These are phyloP conservation scores for Aspergillus diversus DNA, from an alignment of 495 filamentous ascomycete species.

Conservation along the genomic window DNA sequence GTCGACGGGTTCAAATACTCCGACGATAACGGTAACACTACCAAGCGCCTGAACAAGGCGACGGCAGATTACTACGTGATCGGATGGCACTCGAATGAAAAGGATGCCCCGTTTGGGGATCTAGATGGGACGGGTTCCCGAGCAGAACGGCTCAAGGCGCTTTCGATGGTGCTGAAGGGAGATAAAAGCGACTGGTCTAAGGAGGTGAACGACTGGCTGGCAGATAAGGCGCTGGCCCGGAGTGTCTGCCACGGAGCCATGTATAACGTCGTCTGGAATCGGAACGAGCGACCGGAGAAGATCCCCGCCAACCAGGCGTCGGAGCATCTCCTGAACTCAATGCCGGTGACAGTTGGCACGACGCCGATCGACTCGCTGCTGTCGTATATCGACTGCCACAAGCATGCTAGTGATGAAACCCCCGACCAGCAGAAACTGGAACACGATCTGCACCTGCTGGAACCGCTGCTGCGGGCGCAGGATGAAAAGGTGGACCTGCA, in stretches of 20 bases:
- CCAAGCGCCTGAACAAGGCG: constrained; percentile 31
- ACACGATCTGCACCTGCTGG: constrained; percentile 24
- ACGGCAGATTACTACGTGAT: constrained; percentile 52
- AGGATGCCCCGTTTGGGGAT: background rate
- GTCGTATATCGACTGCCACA: constrained; percentile 34
- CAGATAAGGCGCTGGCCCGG: background rate
- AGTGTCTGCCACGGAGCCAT: constrained; percentile 48
- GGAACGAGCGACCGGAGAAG: constrained; percentile 24
- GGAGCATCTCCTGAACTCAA: constrained; percentile 19
- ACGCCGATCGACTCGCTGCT: constrained; percentile 51
- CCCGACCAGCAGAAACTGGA: background rate
- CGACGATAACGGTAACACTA: constrained; percentile 2
- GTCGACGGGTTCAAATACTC: constrained; percentile 50
- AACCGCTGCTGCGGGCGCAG: constrained; percentile 29
- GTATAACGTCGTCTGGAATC: constrained; percentile 53
- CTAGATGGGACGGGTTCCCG: background rate
- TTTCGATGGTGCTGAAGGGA: constrained; percentile 1
- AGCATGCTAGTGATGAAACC: constrained; percentile 26
- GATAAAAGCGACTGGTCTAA: background rate
- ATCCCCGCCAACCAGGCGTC: constrained; percentile 34
- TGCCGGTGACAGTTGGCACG: constrained; percentile 46
- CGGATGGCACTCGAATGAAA: constrained; percentile 50
- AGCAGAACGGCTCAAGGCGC: constrained; percentile 15
- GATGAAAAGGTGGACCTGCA: constrained; percentile 42
- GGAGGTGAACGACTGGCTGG: constrained; percentile 5